Evolutionary conservation across 257 asterid genomes (phyloP), one percentile per base, ranked within the genome.

Genomic region (Euphrasia confusa): DNA sequence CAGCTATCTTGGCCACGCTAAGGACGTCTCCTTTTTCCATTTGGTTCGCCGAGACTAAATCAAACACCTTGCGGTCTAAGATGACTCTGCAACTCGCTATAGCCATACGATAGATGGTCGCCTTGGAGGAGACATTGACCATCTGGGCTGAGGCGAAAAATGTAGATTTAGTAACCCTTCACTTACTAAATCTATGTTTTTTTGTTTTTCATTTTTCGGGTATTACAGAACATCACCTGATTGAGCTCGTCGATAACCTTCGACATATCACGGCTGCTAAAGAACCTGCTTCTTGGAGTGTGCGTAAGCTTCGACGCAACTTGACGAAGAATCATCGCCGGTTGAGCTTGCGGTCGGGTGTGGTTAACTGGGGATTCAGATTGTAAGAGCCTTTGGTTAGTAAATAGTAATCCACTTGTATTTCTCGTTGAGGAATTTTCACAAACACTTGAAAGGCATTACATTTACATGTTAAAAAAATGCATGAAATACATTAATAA

Each of bases 271-370:
- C n/a, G n/a, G n/a, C n/a, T n/a, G n/a, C n/a, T n/a, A n/a, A n/a
- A n/a, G n/a, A n/a, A n/a, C n/a, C n/a, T n/a, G n/a, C n/a, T n/a
- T n/a, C n/a, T n/a, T n/a, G n/a, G n/a, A n/a, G n/a, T n/a, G n/a
- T n/a, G n/a, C n/a, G n/a, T n/a, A n/a, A n/a, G n/a, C n/a, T 56
- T 63, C 11, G 72, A 56, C 24, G 74, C 75, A 67, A 66, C 66
- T 55, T 79, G 81, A 64, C 67, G 63, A 47, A 81, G 77, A 74
- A 80, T 64, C 95, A 87, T 82, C 57, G 50, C 57, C 65, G 17
- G 39, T 68, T 35, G 62, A 65, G 72, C 58, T 50, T 59, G 60
- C 49, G n/a, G 57, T 64, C 40, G 13, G 27, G 53, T 27, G 68
- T 17, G 47, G 30, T 54, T 27, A 56, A 48, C 49, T 17, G 63